Conservation (phyloP, 306 rosid genomes). For the Vachellia pachyceras region DNA sequence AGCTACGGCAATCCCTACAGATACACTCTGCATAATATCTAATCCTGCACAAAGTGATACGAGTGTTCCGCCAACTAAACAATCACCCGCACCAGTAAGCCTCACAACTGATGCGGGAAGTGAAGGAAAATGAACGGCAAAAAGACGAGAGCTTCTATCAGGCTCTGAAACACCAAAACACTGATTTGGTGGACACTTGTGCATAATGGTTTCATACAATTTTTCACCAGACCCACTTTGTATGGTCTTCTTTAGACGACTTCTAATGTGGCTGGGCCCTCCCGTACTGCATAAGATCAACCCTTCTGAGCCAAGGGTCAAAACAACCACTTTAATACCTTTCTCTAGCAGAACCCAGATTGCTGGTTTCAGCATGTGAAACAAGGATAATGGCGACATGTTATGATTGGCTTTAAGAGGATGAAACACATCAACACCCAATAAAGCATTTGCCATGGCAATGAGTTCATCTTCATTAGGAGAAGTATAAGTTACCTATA, state of each 20-base stretch:
- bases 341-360: conserved; percentile 73
- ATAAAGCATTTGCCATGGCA: conserved; percentile 82
- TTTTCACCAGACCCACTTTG: conserved; percentile 34
- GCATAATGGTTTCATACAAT: conserved; percentile 49
- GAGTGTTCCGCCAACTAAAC: conserved; percentile 86
- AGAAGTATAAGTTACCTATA: conserved; percentile 72
- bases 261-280: conserved; percentile 51
- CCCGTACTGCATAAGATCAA: conserved; percentile 77
- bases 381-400: conserved; percentile 51
- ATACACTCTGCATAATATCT: conserved; percentile 76
- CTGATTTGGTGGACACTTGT: conserved; percentile 56
- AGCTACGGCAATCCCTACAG: conserved; percentile 87
- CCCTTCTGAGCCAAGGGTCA: conserved; percentile 78
- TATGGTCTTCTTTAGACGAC: conserved; percentile 41
- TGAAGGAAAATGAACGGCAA: conserved; percentile 80
- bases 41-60: conserved; percentile 80
- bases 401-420: conserved; percentile 52
- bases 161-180: conserved; percentile 43
- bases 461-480: conserved; percentile 90
- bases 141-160: conserved; percentile 56
- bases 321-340: conserved; percentile 73
- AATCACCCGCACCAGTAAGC: conserved; percentile 92
- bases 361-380: conserved; percentile 73
- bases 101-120: conserved; percentile 80
- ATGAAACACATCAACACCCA: conserved; percentile 51